phyloP scores from a whole-genome alignment of 2,329 filamentous ascomycete genomes.

The Sclerotinia borealis region DNA sequence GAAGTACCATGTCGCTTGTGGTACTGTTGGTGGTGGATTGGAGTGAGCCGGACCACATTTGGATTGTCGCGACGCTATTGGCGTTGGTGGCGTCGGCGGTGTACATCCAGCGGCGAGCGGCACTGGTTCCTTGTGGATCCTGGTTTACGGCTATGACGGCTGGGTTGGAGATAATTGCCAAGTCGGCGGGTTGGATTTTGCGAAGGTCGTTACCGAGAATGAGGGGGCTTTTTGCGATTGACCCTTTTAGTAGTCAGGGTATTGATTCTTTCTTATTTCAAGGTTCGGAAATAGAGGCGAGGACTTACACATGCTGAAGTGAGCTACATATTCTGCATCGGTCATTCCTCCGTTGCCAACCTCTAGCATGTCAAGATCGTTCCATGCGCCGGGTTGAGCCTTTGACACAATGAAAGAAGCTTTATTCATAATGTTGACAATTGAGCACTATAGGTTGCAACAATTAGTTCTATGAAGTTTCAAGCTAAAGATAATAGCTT shows the following conservation, averaged over 20 bases:
- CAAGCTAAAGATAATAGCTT: neutral
- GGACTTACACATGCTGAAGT: slow-evolving; percentile 28
- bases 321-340: slow-evolving; percentile 34
- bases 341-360: slow-evolving; percentile 36
- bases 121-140: slow-evolving; percentile 36
- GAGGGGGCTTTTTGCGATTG: slow-evolving; percentile 27
- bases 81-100: slow-evolving; percentile 37
- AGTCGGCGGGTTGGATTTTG: slow-evolving; percentile 30
- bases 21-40: slow-evolving; percentile 35
- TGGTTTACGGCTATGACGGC: slow-evolving; percentile 41
- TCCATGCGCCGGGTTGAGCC: slow-evolving; percentile 30
- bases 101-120: slow-evolving; percentile 41
- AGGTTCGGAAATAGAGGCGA: neutral
- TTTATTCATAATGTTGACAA: slow-evolving; percentile 29
- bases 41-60: slow-evolving; percentile 44
- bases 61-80: slow-evolving; percentile 41
- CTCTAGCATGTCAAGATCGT: slow-evolving; percentile 33
- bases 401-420: slow-evolving; percentile 29
- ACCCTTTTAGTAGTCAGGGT: slow-evolving; percentile 19
- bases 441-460: slow-evolving; percentile 21
- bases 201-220: slow-evolving; percentile 32
- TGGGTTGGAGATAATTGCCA: slow-evolving; percentile 37
- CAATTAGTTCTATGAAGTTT: neutral
- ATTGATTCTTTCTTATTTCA: neutral
- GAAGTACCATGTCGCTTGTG: slow-evolving; percentile 41